A percentile compares a stretch with the other conserved stretches of the same genome.
Conservation (phyloP, 169 alveolate genomes). For the Cytauxzoon felis region DNA sequence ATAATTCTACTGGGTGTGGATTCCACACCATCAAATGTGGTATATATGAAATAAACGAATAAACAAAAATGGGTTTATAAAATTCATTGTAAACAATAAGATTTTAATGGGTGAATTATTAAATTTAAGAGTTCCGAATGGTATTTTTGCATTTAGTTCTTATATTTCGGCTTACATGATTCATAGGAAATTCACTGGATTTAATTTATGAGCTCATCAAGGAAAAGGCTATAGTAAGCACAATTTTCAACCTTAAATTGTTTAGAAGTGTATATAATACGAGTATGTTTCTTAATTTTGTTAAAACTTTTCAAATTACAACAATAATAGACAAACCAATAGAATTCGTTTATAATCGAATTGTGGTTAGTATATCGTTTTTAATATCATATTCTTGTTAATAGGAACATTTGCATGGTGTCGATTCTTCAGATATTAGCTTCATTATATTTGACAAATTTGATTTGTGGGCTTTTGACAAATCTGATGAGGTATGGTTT, state of each 20-base stretch:
- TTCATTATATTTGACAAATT: constrained; percentile 10
- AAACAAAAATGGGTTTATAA: background rate
- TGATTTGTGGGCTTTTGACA: constrained; percentile 11
- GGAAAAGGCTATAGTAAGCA: constrained; percentile 1
- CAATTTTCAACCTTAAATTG: constrained; percentile 4
- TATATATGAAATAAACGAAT: background rate
- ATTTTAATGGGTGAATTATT: constrained; percentile 17
- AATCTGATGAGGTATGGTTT: background rate
- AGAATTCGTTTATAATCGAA: background rate
- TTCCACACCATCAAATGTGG: background rate
- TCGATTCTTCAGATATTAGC: background rate
- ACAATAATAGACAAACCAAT: constrained; percentile 5
- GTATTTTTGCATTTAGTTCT: background rate
- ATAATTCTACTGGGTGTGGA: background rate
- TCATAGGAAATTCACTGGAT: constrained; percentile 9
- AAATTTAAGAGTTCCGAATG: constrained; percentile 10
- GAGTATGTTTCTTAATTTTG: constrained; percentile 7
- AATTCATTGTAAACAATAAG: background rate
- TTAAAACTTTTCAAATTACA: background rate
- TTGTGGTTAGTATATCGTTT: constrained; percentile 1
- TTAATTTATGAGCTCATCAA: constrained; percentile 8
- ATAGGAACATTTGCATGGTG: background rate
- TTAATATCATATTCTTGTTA: background rate
- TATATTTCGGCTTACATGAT: background rate
- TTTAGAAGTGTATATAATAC: constrained; percentile 15